Evolutionary conservation across 179 eudicot species (phyloP), one percentile per base, ranked within the genome.

Genomic region (Amaranthus tricolor): DNA sequence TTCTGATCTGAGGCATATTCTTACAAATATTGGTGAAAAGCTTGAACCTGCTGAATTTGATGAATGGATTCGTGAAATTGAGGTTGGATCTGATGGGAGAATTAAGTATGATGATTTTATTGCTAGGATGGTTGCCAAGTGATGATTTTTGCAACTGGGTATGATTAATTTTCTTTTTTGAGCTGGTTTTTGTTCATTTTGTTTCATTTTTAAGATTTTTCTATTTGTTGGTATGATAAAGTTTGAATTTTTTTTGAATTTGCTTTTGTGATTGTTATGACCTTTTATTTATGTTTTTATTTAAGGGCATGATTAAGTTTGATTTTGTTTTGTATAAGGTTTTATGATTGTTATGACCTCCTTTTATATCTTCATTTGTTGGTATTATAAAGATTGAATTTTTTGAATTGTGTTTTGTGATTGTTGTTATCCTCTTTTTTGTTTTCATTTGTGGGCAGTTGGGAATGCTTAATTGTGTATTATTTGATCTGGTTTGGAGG

Each of bases 41-140:
- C 86, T 91, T 73, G 94, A 91, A 71, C 88, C 90, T 9, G 89
- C 89, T 20, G 97, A 91, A 82, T 91, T 91, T 70, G 97, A 89
- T 75, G 97, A 91, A 88, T 91, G 97, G 97, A 91, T 91, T 86
- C 82, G 94, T 8, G 97, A 91, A 80, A 90, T 91, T 15, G 92
- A 91, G 71, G 92, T 89, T 62, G 93, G 91, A 82, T 87, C 96
- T 77, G 96, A 90, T 69, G 96, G 93, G 2, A 79, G 85, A 77
- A 90, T 90, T 76, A 80, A 82, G 81, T 90, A 90, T 60, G 96
- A 90, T 82, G 93, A 89, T 65, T 90, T 90, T 74, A 90, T 90
- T 65, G 85, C 90, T 59, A 77, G 96, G 62, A 91, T 91, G 93
- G 89, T 91, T 24, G 96, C 96, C 72, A 91, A 91, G 82, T 91